phyloP scores from a whole-genome alignment of 257 asterid species.

The Solanum pimpinellifolium region DNA sequence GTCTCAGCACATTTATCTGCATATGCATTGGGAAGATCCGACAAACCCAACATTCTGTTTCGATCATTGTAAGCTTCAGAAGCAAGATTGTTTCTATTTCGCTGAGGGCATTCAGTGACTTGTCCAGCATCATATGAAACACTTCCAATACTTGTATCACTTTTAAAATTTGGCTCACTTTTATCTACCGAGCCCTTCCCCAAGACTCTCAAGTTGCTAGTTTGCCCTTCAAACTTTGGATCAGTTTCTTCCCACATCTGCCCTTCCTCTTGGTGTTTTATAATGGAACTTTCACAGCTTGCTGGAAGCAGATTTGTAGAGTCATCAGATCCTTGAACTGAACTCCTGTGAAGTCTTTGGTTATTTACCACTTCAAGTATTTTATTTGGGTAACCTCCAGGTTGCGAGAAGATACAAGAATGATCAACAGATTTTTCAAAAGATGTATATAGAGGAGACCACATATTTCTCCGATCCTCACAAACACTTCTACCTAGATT shows the following conservation, averaged over 20 bases:
- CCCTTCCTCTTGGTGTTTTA: slow-evolving; percentile 24
- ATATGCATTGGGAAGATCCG: slow-evolving; percentile 16
- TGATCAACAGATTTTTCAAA: slow-evolving; percentile 20
- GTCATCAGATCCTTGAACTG: slow-evolving; percentile 11
- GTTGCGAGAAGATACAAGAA: slow-evolving; percentile 12
- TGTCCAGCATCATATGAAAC: slow-evolving; percentile 13
- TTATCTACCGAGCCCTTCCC: slow-evolving; percentile 17
- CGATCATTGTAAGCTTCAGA: slow-evolving; percentile 20
- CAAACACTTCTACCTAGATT: slow-evolving; percentile 17
- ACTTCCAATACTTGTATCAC: slow-evolving; percentile 16
- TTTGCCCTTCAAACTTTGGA: slow-evolving; percentile 21
- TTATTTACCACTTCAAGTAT: slow-evolving; percentile 19
- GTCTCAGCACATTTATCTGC: slow-evolving; percentile 21
- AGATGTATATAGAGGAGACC: slow-evolving; percentile 32
- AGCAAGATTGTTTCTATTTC: slow-evolving; percentile 16
- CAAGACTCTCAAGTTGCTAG: slow-evolving; percentile 8
- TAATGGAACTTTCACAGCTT: slow-evolving; percentile 22
- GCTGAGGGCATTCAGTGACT: slow-evolving; percentile 15
- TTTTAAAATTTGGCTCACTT: background rate
- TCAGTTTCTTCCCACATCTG: slow-evolving; percentile 16
- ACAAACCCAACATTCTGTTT: slow-evolving; percentile 4
- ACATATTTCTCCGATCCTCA: slow-evolving; percentile 27
- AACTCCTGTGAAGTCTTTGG: slow-evolving; percentile 28
- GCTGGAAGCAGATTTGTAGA: slow-evolving; percentile 24
- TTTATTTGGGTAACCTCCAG: slow-evolving; percentile 27